Base-by-base conservation (phyloP, 2,329 filamentous ascomycete genomes). In the Aschersonia sp. region DNA sequence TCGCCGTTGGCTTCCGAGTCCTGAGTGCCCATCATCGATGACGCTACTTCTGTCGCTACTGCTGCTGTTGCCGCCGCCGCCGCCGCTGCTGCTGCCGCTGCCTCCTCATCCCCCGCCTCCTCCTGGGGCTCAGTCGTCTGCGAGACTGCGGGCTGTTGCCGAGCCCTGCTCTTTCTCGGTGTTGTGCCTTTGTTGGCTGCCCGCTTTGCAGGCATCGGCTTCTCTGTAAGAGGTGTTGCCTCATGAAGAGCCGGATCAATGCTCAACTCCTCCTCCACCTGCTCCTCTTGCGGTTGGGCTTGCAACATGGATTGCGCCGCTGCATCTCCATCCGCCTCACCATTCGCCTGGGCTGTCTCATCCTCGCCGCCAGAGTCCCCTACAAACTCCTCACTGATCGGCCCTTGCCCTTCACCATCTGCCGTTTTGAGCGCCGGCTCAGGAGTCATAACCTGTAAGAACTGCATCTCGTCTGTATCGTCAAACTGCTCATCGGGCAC, bases 381-480 rank as follows among this genome's bases (percentile, higher is more conserved):
- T 35, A 63, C 53, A 32, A 55, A 61, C 41, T 64, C 58, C 4
- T 55, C 51, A 42, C 61, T 64, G 6, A 54, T 45, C 10, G 50
- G 12, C 12, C 32, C 11, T 2, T 30, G 22, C 31, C 9, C 41
- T 40, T 45, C 47, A 10, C 4, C 7, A 14, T 45, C 35, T 9
- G 32, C 14, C 9, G 22, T 12, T 5, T 29, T 4, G 4, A 40
- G 22, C 4, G 6, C 10, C 12, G 42, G 22, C 10, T 41, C 1
- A 8, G 44, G 30, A 6, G 45, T 12, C 14, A 62, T 50, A 11
- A 49, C 53, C 41, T 53, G 48, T 5, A 66, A 48, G 41, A 61
- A 56, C 7, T 56, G 52, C 55, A 58, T 62, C 47, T 67, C 65
- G 32, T 63, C 56, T 2, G 48, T 52, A 47, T 63, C 61, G 35